Conservation (phyloP, 2,329 filamentous ascomycete species). For the Calonectria pseudoturangicola region DNA sequence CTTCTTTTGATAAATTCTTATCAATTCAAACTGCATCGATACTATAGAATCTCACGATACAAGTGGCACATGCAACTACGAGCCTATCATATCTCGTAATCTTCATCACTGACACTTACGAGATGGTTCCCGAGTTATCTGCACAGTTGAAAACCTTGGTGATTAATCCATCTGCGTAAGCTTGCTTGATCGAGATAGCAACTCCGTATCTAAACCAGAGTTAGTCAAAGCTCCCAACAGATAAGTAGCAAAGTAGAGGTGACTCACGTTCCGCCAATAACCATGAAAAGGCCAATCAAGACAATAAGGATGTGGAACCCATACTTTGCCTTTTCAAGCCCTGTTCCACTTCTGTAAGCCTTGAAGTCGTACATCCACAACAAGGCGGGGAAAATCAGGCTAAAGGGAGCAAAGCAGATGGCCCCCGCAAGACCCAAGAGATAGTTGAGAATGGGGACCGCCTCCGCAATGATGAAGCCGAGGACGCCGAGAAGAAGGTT, state of each 20-base stretch:
- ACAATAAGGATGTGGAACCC: conserved; percentile 51
- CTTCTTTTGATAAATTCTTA: background rate
- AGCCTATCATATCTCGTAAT: background rate
- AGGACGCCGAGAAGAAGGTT: conserved; percentile 44
- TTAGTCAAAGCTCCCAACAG: conserved; percentile 1
- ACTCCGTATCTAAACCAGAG: conserved; percentile 48
- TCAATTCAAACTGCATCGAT: background rate
- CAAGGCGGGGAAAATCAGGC: conserved; percentile 53
- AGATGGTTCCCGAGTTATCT: conserved; percentile 51
- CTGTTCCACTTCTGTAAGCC: conserved; percentile 45
- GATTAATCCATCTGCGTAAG: conserved; percentile 50
- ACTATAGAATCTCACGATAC: background rate
- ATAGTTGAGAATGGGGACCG: conserved; percentile 57
- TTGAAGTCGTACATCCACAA: conserved; percentile 53
- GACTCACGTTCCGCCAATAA: conserved; percentile 55
- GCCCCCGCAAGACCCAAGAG: conserved; percentile 57
- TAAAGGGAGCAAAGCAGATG: conserved; percentile 57
- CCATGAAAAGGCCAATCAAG: conserved; percentile 52
- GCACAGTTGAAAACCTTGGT: conserved; percentile 53
- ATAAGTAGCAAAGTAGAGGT: background rate
- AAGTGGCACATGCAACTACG: background rate
- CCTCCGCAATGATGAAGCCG: conserved; percentile 50
- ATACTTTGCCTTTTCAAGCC: conserved; percentile 44
- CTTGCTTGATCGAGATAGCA: conserved; percentile 51
- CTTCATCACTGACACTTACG: conserved; percentile 3